Percentiles rank a stretch among this genome's conserved stretches.
These are phyloP conservation scores for Peniophora sp. DNA, from an alignment of 1,284 basidiomycete species.

Conservation along the genomic window DNA sequence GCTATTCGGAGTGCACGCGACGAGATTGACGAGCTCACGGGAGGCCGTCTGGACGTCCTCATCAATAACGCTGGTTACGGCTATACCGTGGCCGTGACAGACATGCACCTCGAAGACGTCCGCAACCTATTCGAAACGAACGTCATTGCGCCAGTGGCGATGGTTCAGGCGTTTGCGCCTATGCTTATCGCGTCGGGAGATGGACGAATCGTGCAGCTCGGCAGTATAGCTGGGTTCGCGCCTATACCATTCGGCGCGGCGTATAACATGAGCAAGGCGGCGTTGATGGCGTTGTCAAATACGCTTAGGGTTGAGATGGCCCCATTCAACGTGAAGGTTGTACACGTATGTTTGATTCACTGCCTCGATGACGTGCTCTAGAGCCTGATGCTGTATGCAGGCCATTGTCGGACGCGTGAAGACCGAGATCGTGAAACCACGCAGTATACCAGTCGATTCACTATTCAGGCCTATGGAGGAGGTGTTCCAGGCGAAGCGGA, in stretches of 20 bases:
- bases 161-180: conserved; percentile 21
- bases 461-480: conserved; percentile 21
- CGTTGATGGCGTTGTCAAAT: conserved; percentile 18
- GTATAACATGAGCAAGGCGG: conserved; percentile 25
- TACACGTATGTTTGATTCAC: conserved; percentile 13
- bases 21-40: conserved; percentile 14
- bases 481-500: conserved; percentile 4
- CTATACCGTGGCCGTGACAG: conserved; percentile 11
- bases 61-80: conserved; percentile 20
- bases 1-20: conserved; percentile 13
- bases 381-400: conserved; percentile 8
- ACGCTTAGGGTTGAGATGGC: conserved; percentile 22
- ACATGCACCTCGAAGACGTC: conserved; percentile 15
- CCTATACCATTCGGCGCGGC: conserved; percentile 19
- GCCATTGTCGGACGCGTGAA: conserved; percentile 23
- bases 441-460: conserved; percentile 15
- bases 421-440: conserved; percentile 17
- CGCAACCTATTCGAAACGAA: conserved; percentile 20
- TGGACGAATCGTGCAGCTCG: conserved; percentile 20
- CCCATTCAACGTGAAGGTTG: conserved; percentile 22
- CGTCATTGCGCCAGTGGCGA: conserved; percentile 19
- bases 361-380: not conserved
- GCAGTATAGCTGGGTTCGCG: conserved; percentile 18
- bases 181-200: conserved; percentile 20
- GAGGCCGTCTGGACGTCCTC: conserved; percentile 22